Conservation (phyloP, 495 filamentous ascomycete species). For the Neurospora sp. region DNA sequence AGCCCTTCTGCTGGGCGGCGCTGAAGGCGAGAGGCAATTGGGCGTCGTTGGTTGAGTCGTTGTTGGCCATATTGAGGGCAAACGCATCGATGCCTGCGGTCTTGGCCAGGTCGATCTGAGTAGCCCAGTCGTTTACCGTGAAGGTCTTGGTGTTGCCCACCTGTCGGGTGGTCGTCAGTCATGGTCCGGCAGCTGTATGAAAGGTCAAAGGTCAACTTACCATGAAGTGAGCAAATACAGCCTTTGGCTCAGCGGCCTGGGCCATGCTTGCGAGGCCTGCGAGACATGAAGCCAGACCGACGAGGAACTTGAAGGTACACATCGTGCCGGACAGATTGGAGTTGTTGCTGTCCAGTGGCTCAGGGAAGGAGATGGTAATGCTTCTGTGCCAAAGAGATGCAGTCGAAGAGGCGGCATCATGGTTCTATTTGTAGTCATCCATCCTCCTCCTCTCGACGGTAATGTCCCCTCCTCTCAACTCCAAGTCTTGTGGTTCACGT, state of each 20-base stretch:
- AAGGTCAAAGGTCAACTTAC: slow-evolving; percentile 2
- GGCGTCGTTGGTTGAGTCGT: slow-evolving; percentile 16
- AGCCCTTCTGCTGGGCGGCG: slow-evolving; percentile 16
- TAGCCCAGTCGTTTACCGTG: slow-evolving; percentile 21
- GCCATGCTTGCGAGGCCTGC: neutral
- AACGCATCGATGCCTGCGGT: slow-evolving; percentile 26
- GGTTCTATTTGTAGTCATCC: neutral
- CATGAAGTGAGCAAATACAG: slow-evolving; percentile 20
- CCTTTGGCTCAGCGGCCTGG: neutral
- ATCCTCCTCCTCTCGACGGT: neutral
- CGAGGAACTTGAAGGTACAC: neutral
- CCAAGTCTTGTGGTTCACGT: neutral
- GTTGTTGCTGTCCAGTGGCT: neutral
- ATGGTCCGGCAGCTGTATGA: neutral
- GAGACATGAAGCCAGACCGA: neutral
- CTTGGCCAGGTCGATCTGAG: slow-evolving; percentile 24
- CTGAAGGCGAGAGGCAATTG: slow-evolving; percentile 21
- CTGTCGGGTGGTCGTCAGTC: slow-evolving; percentile 2
- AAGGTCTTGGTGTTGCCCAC: slow-evolving; percentile 21
- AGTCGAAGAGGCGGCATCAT: neutral
- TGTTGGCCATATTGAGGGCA: slow-evolving; percentile 25
- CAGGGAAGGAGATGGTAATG: neutral
- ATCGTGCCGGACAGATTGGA: neutral
- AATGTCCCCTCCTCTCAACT: neutral
- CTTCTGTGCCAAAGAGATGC: neutral